Base-by-base conservation (phyloP, 2,329 filamentous ascomycete genomes). In the Aspergillus amoenus region DNA sequence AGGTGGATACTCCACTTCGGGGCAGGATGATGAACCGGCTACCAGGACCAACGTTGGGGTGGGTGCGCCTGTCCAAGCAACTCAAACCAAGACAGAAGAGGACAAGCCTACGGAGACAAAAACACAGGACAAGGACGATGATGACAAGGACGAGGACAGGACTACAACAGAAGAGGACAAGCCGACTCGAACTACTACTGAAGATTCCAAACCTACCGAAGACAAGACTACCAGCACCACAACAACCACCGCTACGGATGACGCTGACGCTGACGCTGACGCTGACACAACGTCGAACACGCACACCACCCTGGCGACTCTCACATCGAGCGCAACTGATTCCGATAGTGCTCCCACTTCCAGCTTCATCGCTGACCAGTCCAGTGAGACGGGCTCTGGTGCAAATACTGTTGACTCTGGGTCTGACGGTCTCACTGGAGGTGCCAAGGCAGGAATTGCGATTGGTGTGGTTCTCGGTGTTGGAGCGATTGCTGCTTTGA, bases 391-490 rank as follows among this genome's bases (percentile, higher is more conserved):
- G 3, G 63, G 68, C 11, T 66, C 68, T 56, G 60, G 68, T 30
- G 60, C 69, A 13, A 46, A 65, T 21, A 41, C 67, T 17, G 60
- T 68, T 12, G 45, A 64, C 21, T 47, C 67, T 13, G 59, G 63
- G 13, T 70, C 73, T n/a, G 59, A 60, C 17, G 78, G 77, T 15
- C 66, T 82, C 59, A 73, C 75, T 2, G 68, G 69, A 15, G 78
- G 77, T 51, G 79, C 76, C 30, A 94, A 91, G 74, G 93, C 91
- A 43, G 94, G 94, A 59, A 84, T 97, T 60, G 91, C 88, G 5
- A 87, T 97, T 70, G 93, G 92, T 68, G 85, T 95, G 47, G 76
- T 97, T 32, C 80, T 88, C 6, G 84, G 84, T 48, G 66, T 96
- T 24, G 83, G 88, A 32, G 74, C 88, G 2, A 71, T 94, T 24